Percentiles rank a stretch among this genome's conserved stretches.
phyloP scores from a whole-genome alignment of 768 basidiomycete genomes.

The Podaxis carcinomalis region DNA sequence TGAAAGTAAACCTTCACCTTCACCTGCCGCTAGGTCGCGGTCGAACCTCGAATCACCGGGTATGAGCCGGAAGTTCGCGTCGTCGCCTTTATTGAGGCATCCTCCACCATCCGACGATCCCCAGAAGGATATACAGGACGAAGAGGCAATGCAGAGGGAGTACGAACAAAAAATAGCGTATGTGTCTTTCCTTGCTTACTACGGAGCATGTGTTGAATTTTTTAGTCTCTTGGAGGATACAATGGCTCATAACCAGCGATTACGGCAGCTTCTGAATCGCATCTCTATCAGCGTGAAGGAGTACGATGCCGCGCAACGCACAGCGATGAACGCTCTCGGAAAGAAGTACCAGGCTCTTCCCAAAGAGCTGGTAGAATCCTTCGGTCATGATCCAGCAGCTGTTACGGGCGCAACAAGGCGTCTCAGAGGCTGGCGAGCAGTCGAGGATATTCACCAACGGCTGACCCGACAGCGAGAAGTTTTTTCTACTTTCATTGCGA shows the following conservation, averaged over 20 bases:
- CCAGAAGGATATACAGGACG: slow-evolving; percentile 31
- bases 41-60: background rate
- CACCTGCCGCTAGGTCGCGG: background rate
- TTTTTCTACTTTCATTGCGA: slow-evolving; percentile 42
- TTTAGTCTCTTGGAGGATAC: slow-evolving; percentile 58
- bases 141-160: slow-evolving; percentile 47
- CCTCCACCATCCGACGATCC: slow-evolving; percentile 19
- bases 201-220: slow-evolving; percentile 1
- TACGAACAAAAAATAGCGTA: slow-evolving; percentile 59
- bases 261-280: slow-evolving; percentile 65
- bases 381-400: slow-evolving; percentile 75
- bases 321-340: slow-evolving; percentile 44
- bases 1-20: background rate
- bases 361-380: slow-evolving; percentile 65
- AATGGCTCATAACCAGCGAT: slow-evolving; percentile 57
- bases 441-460: slow-evolving; percentile 70
- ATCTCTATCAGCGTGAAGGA: slow-evolving; percentile 60
- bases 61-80: background rate
- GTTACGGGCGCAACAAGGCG: slow-evolving; percentile 63
- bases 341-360: slow-evolving; percentile 48
- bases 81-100: background rate
- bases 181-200: slow-evolving; percentile 19
- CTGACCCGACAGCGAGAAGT: slow-evolving; percentile 56
- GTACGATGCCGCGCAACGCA: slow-evolving; percentile 57
- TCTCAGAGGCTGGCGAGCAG: slow-evolving; percentile 62